Evolutionary conservation across 257 asterid species (phyloP).

Genomic region (Marsdenia floribunda): DNA sequence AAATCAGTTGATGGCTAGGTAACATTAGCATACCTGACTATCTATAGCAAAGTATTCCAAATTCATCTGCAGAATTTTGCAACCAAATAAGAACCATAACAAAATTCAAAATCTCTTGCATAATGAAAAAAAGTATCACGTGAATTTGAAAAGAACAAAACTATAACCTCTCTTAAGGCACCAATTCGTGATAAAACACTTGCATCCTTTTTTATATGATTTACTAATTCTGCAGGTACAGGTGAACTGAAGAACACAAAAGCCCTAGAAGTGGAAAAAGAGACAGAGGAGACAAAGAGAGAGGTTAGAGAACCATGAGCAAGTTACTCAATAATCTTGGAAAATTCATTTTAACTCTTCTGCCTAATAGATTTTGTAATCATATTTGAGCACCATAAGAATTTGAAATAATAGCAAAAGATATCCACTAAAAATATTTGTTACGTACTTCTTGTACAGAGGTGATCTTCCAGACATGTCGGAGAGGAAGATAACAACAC

Average conservation of each 20-base stretch:
- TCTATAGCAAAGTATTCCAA: slow-evolving; percentile 94
- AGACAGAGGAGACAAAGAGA: slow-evolving; percentile 5
- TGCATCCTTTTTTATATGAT: slow-evolving; percentile 69
- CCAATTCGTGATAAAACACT: slow-evolving; percentile 93
- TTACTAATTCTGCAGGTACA: slow-evolving; percentile 74
- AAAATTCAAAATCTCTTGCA: slow-evolving; percentile 16
- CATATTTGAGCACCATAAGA: not conserved
- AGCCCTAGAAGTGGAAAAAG: slow-evolving; percentile 51
- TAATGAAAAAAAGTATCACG: slow-evolving; percentile 19
- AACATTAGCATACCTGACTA: slow-evolving; percentile 63
- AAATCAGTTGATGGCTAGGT: not conserved
- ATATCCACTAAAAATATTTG: slow-evolving; percentile 4
- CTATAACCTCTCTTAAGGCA: slow-evolving; percentile 87
- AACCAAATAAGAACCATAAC: slow-evolving; percentile 31
- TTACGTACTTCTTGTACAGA: slow-evolving; percentile 82
- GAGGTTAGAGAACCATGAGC: slow-evolving; percentile 11
- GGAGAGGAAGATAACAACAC: slow-evolving; percentile 78
- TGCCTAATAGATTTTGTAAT: not conserved
- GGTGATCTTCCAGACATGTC: slow-evolving; percentile 96
- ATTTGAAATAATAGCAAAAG: slow-evolving; percentile 5
- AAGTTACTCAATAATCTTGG: not conserved
- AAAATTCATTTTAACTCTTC: not conserved
- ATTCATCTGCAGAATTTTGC: slow-evolving; percentile 74
- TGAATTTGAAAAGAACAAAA: slow-evolving; percentile 9
- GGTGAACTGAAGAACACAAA: slow-evolving; percentile 96